Percentiles rank a stretch among this genome's conserved stretches.
Conservation (phyloP, 345 rosid species). For the Triadica sebifera region DNA sequence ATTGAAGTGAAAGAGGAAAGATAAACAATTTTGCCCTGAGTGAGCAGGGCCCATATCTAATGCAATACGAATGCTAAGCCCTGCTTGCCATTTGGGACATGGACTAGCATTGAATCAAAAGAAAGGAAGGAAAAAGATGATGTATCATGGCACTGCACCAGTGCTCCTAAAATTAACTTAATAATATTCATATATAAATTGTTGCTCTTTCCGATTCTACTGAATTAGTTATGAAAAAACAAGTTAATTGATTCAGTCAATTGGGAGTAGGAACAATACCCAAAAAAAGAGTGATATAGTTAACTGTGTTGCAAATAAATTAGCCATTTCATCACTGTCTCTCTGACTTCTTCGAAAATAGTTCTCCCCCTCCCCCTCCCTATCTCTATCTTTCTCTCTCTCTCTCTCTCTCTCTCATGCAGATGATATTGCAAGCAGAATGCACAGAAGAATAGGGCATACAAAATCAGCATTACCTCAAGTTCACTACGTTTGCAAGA, state of each 20-base stretch:
- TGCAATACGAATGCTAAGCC: not conserved
- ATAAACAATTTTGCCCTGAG: not conserved
- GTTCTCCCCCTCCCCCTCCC: not conserved
- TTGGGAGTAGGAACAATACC: no score
- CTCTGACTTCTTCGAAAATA: not conserved
- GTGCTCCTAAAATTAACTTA: slow-evolving; percentile 1
- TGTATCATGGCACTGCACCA: not conserved
- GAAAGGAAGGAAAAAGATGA: slow-evolving; percentile 4
- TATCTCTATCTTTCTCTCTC: not conserved
- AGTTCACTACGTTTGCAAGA: slow-evolving; percentile 82
- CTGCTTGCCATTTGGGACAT: not conserved
- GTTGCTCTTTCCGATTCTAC: not conserved
- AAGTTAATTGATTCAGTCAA: not conserved
- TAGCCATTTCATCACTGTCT: not conserved
- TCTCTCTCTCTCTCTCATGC: no score
- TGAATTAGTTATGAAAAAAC: not conserved
- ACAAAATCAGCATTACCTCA: slow-evolving; percentile 49
- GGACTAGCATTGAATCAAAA: not conserved
- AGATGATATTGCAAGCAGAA: not conserved
- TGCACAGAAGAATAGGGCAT: not conserved
- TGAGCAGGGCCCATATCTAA: not conserved
- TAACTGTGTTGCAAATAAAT: not conserved
- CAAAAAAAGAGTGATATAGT: no score
- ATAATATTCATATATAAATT: not conserved
- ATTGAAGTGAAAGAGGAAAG: not conserved